These are phyloP conservation scores for Ensete ventricosum DNA, from an alignment of 176 grass and related monocot species.

Conservation along the genomic window DNA sequence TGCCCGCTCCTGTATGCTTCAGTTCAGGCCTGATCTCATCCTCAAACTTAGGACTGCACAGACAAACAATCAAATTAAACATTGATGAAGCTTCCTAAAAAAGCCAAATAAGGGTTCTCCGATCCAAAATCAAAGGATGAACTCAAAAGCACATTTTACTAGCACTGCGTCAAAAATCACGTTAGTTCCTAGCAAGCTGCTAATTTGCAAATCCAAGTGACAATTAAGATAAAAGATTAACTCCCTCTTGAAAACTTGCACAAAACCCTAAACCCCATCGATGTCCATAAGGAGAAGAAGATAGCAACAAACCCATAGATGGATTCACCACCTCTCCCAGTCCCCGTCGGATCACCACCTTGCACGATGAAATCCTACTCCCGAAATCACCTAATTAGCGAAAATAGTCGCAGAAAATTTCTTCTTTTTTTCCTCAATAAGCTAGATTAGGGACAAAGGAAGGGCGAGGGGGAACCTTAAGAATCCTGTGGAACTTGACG, in stretches of 20 bases:
- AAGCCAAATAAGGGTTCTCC: too few species aligned
- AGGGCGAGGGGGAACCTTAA: slow-evolving; percentile 45
- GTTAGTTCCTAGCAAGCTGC: background rate
- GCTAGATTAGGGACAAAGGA: background rate
- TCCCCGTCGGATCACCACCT: slow-evolving; percentile 95
- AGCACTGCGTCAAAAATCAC: background rate
- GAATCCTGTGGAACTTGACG: slow-evolving; percentile 92
- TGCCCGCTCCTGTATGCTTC: slow-evolving; percentile 92
- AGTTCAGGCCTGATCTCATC: slow-evolving; percentile 79
- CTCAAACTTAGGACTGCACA: slow-evolving; percentile 72
- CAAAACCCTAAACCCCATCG: too few species aligned
- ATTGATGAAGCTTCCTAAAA: background rate
- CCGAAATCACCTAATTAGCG: background rate
- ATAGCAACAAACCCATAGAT: slow-evolving; percentile 67
- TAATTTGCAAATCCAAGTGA: background rate
- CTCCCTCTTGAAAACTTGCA: too few species aligned
- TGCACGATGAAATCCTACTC: slow-evolving; percentile 92
- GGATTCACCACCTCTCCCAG: slow-evolving; percentile 88
- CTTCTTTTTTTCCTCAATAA: background rate
- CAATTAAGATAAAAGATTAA: too few species aligned
- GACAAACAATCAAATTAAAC: background rate
- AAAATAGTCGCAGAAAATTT: background rate
- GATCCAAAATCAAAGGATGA: too few species aligned
- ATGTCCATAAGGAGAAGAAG: background rate
- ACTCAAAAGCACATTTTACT: too few species aligned